Conservation (phyloP, 192 early-diverging fungal genomes). For the Entomortierella parvispora region DNA sequence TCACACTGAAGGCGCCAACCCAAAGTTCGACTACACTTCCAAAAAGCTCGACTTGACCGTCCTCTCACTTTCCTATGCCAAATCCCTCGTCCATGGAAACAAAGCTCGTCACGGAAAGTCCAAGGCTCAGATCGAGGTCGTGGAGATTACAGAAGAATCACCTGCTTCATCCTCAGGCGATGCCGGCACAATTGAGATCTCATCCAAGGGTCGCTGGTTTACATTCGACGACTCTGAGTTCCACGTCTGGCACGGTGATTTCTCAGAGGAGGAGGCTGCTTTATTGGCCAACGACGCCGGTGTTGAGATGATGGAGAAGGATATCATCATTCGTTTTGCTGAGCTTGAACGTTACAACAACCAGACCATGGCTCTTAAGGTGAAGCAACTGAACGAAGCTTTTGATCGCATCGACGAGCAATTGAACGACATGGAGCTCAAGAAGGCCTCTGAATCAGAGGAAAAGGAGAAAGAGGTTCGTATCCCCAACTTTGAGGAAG, state of each 20-base stretch:
- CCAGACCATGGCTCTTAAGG: conserved; percentile 4
- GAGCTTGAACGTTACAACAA: conserved; percentile 29
- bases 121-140: conserved; percentile 31
- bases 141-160: not conserved
- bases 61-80: conserved; percentile 24
- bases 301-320: conserved; percentile 54
- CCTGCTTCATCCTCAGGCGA: not conserved
- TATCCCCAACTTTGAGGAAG: conserved; percentile 20
- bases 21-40: conserved; percentile 33
- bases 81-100: conserved; percentile 8
- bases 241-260: conserved; percentile 51
- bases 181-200: conserved; percentile 15
- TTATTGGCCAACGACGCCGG: conserved; percentile 35
- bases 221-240: conserved; percentile 42
- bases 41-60: conserved; percentile 37
- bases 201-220: conserved; percentile 49
- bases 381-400: conserved; percentile 25
- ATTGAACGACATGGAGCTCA: conserved; percentile 3
- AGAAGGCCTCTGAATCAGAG: not conserved
- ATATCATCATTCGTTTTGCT: conserved; percentile 47
- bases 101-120: conserved; percentile 17
- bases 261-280: conserved; percentile 34
- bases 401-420: conserved; percentile 16
- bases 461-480: conserved; percentile 6
- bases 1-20: not conserved